Conservation (phyloP, 176 grass and related monocot genomes). For the Carex littledalei region DNA sequence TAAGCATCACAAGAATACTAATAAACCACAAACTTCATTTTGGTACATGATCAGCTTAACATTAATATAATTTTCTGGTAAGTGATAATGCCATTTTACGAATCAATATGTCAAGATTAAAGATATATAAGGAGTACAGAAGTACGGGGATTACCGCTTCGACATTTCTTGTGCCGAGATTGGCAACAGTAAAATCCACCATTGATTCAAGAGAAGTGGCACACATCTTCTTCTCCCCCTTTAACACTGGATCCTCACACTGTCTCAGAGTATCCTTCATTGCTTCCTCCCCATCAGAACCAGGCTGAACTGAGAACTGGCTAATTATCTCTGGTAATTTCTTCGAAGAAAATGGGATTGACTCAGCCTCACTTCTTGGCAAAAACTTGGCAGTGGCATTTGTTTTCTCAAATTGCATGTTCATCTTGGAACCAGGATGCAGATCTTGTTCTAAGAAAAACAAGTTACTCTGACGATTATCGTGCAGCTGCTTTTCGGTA, state of each 20-base stretch:
- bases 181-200: slow-evolving; percentile 73
- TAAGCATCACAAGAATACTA: background rate
- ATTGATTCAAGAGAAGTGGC: slow-evolving; percentile 91
- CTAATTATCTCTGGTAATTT: slow-evolving; percentile 50
- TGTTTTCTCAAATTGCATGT: slow-evolving; percentile 42
- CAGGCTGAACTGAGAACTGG: slow-evolving; percentile 46
- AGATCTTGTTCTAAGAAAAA: slow-evolving; percentile 75
- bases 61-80: background rate
- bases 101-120: background rate
- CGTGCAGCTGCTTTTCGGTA: slow-evolving; percentile 52
- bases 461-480: slow-evolving; percentile 46
- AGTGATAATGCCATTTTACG: background rate
- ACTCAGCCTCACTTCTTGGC: slow-evolving; percentile 39
- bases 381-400: slow-evolving; percentile 38
- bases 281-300: slow-evolving; percentile 43
- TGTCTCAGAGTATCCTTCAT: slow-evolving; percentile 50
- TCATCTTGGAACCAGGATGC: slow-evolving; percentile 47
- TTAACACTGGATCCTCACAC: slow-evolving; percentile 49
- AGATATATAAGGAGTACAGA: too few species aligned
- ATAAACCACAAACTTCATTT: background rate
- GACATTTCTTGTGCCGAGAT: slow-evolving; percentile 57
- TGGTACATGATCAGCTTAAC: background rate
- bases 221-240: slow-evolving; percentile 66
- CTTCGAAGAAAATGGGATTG: slow-evolving; percentile 61
- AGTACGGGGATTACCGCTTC: slow-evolving; percentile 8